Evolutionary conservation across 2,329 filamentous ascomycete genomes (phyloP).

Genomic region (Talaromyces sp.): DNA sequence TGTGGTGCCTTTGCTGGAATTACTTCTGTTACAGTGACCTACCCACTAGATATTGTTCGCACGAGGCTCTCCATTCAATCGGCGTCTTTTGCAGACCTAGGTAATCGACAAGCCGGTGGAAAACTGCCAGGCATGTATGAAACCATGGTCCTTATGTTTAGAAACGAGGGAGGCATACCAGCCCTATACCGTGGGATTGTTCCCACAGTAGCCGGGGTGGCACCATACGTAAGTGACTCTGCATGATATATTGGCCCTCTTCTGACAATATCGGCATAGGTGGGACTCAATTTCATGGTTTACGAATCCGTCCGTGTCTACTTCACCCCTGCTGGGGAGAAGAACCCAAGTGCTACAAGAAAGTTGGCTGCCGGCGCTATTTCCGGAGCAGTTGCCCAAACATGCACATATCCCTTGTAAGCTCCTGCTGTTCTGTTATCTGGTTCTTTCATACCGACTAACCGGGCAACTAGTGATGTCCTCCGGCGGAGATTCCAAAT

Average conservation of each 20-base stretch:
- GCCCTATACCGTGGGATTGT: constrained; percentile 94
- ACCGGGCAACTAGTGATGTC: constrained; percentile 62
- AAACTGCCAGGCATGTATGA: constrained; percentile 89
- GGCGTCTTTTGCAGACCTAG: constrained; percentile 82
- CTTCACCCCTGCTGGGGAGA: constrained; percentile 81
- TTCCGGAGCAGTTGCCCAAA: constrained; percentile 94
- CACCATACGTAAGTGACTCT: constrained; percentile 68
- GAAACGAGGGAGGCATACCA: constrained; percentile 74
- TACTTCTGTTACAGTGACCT: constrained; percentile 91
- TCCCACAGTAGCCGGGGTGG: constrained; percentile 90
- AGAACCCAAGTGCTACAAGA: constrained; percentile 71
- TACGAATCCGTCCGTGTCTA: constrained; percentile 84
- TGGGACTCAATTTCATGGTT: constrained; percentile 97
- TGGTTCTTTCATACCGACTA: constrained; percentile 8
- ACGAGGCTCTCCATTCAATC: constrained; percentile 94
- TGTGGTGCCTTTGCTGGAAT: constrained; percentile 91
- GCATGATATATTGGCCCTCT: background rate
- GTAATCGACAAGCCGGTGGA: constrained; percentile 50
- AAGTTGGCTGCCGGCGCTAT: constrained; percentile 88
- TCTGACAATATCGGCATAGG: constrained; percentile 43
- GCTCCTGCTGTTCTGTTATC: constrained; percentile 26
- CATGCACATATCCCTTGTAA: constrained; percentile 97
- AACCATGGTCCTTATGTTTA: constrained; percentile 80
- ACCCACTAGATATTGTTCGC: constrained; percentile 94
- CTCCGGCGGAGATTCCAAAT: constrained; percentile 92